Percentiles rank a stretch among this genome's conserved stretches.
Evolutionary conservation across 805 yeast species (phyloP).

Genomic region (Wickerhamiella parazyma): DNA sequence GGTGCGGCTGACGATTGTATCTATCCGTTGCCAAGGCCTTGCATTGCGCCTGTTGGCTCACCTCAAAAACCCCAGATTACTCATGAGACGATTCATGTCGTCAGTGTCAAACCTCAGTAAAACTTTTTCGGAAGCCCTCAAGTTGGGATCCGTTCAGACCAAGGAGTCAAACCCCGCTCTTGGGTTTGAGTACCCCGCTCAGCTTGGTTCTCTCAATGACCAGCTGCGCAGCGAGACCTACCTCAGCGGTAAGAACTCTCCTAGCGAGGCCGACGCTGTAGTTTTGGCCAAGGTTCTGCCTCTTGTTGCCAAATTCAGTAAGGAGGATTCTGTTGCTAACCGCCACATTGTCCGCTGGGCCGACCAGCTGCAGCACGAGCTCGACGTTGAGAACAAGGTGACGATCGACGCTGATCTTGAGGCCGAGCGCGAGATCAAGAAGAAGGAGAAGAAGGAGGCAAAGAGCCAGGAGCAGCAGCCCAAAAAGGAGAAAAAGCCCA

Average conservation of each 20-base stretch:
- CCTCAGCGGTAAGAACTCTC: constrained; percentile 45
- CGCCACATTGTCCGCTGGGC: constrained; percentile 92
- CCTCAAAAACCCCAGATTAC: not conserved
- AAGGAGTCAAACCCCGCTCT: constrained; percentile 32
- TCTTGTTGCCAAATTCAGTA: constrained; percentile 40
- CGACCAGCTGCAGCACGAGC: constrained; percentile 66
- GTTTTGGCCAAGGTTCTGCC: constrained; percentile 58
- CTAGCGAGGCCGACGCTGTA: constrained; percentile 56
- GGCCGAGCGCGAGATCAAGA: constrained; percentile 52
- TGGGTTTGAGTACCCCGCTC: constrained; percentile 49
- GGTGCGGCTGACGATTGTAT: too few relatives aligned
- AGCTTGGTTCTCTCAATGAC: constrained; percentile 47
- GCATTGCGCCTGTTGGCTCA: too few relatives aligned
- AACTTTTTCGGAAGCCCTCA: constrained; percentile 4
- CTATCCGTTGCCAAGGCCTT: too few relatives aligned
- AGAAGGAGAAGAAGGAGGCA: constrained; percentile 29
- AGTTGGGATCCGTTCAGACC: not conserved
- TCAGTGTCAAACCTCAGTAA: constrained; percentile 7
- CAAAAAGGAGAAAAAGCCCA: constrained; percentile 26
- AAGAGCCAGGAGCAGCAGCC: constrained; percentile 3
- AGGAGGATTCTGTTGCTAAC: constrained; percentile 43
- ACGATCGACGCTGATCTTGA: constrained; percentile 40
- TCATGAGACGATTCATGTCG: not conserved
- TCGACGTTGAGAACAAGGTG: constrained; percentile 42
- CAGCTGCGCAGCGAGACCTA: constrained; percentile 57